These are phyloP conservation scores for Phytophthora podocarpi DNA, from an alignment of 352 stramenopile genomes.

Conservation along the genomic window DNA sequence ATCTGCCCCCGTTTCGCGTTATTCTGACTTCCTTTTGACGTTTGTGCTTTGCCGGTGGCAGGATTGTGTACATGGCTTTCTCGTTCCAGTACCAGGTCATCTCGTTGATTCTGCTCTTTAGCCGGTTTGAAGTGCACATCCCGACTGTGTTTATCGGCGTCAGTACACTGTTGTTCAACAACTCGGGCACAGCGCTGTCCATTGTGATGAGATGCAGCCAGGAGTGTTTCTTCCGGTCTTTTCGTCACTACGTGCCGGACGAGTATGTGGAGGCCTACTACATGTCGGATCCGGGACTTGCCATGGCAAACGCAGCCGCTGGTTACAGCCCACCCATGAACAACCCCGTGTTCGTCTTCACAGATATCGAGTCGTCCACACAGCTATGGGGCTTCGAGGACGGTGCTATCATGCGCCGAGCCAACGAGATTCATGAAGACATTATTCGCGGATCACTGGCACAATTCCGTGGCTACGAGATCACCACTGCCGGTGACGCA, in stretches of 20 bases:
- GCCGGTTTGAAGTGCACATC: conserved; percentile 36
- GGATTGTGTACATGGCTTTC: conserved; percentile 52
- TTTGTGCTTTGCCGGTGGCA: conserved; percentile 9
- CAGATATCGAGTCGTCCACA: conserved; percentile 68
- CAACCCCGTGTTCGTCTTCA: conserved; percentile 71
- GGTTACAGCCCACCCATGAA: conserved; percentile 33
- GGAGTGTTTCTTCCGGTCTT: conserved; percentile 48
- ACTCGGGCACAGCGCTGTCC: conserved; percentile 45
- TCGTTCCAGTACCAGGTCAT: conserved; percentile 55
- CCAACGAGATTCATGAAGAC: conserved; percentile 62
- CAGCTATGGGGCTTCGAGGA: conserved; percentile 48
- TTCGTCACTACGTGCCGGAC: conserved; percentile 45
- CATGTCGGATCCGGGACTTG: conserved; percentile 44
- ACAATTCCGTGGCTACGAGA: conserved; percentile 58
- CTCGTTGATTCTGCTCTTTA: conserved; percentile 49
- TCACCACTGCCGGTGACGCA: conserved; percentile 59
- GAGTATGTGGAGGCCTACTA: conserved; percentile 54
- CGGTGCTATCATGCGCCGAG: conserved; percentile 44
- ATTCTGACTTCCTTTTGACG: too few species aligned
- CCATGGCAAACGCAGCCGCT: conserved; percentile 30
- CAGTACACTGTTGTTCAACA: conserved; percentile 52
- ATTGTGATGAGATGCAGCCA: conserved; percentile 57
- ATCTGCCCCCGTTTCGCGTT: too few species aligned
- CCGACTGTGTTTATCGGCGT: conserved; percentile 40
- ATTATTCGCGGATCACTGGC: conserved; percentile 45